Conservation (phyloP, 768 basidiomycete species). For the Boletus rubropictus region DNA sequence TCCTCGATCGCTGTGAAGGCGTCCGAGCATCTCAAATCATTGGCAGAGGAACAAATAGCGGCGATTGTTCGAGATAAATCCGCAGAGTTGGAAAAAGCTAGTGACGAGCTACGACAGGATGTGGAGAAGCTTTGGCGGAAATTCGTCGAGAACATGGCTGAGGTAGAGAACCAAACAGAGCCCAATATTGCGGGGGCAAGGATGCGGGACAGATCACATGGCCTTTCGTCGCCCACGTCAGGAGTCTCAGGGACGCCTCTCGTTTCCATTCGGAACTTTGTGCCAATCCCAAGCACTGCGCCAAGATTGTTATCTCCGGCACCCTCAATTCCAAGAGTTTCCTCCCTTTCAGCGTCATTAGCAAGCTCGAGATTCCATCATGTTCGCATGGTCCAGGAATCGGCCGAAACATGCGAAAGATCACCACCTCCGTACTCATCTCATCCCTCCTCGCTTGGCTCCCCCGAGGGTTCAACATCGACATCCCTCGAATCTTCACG, state of each 20-base stretch:
- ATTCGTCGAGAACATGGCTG: conserved; percentile 45
- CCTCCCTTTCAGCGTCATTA: conserved; percentile 68
- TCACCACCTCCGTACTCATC: conserved; percentile 35
- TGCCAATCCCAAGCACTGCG: conserved; percentile 39
- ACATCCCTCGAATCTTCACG: conserved; percentile 17
- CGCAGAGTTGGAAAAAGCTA: conserved; percentile 50
- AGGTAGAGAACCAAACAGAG: conserved; percentile 37
- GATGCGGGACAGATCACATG: conserved; percentile 18
- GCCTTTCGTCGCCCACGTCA: conserved; percentile 14
- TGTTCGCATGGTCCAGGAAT: conserved; percentile 33
- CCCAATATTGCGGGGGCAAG: conserved; percentile 13
- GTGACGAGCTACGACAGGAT: conserved; percentile 48
- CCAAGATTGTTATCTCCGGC: conserved; percentile 35
- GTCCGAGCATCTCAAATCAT: conserved; percentile 49
- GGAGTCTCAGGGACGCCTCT: conserved; percentile 31
- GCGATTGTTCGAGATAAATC: conserved; percentile 49
- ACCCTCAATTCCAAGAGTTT: conserved; percentile 40
- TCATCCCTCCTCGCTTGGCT: conserved; percentile 30
- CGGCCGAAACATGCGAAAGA: conserved; percentile 11
- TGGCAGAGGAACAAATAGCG: conserved; percentile 54
- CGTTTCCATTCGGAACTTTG: conserved; percentile 49
- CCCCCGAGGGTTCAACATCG: conserved; percentile 20
- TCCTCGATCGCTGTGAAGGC: conserved; percentile 49
- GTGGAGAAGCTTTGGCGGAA: conserved; percentile 60
- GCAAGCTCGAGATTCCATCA: conserved; percentile 54